Conservation (phyloP, 768 basidiomycete genomes). For the Boletus sp. region DNA sequence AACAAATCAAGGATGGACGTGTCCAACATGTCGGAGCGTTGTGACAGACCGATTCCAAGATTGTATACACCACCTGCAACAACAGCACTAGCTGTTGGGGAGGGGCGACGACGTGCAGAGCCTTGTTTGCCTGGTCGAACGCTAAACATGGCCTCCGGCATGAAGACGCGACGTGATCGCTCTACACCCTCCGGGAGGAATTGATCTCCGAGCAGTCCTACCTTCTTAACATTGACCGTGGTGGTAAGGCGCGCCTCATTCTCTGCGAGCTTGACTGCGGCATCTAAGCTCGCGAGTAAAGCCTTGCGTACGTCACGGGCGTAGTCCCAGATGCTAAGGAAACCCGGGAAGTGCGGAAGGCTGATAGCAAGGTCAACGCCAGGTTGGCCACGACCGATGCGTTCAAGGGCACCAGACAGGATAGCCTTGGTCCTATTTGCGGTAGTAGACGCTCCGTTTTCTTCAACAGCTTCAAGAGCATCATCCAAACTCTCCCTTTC, state of each 20-base stretch:
- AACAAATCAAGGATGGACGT: constrained; percentile 81
- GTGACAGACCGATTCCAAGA: constrained; percentile 78
- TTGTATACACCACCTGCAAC: constrained; percentile 78
- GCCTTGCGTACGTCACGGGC: constrained; percentile 72
- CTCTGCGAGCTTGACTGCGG: constrained; percentile 75
- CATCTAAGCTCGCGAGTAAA: constrained; percentile 78
- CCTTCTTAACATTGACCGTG: constrained; percentile 57
- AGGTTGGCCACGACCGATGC: constrained; percentile 71
- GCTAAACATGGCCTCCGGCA: constrained; percentile 97
- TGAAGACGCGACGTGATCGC: constrained; percentile 78
- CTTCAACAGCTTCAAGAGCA: constrained; percentile 75
- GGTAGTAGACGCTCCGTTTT: constrained; percentile 57
- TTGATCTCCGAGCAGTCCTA: constrained; percentile 66
- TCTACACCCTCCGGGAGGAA: constrained; percentile 82
- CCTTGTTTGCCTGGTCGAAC: constrained; percentile 42
- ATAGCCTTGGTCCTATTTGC: constrained; percentile 52
- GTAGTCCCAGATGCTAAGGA: constrained; percentile 83
- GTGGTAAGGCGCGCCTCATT: constrained; percentile 76
- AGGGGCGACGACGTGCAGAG: constrained; percentile 34
- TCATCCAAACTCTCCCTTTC: constrained; percentile 76
- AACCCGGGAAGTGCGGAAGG: constrained; percentile 81
- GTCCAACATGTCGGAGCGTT: constrained; percentile 73
- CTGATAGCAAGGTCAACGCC: constrained; percentile 49
- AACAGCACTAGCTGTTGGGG: constrained; percentile 44
- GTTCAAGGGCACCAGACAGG: constrained; percentile 67